Evolutionary conservation across 805 yeast genomes (phyloP).

Genomic region (Teunomyces barrocoloradensis): DNA sequence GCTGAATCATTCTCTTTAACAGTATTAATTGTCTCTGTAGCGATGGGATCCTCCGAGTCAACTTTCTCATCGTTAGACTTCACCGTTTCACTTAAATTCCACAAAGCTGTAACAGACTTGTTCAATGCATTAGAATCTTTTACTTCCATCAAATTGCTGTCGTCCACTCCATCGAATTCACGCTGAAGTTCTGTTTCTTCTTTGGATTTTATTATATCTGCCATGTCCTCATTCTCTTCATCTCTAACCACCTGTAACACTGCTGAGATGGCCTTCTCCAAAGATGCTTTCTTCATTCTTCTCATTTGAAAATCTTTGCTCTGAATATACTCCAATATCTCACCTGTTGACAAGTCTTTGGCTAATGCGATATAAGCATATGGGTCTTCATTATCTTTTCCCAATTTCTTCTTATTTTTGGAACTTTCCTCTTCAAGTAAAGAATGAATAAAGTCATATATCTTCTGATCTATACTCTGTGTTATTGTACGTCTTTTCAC

Average conservation of each 20-base stretch:
- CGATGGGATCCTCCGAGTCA: constrained; percentile 15
- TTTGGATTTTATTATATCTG: constrained; percentile 21
- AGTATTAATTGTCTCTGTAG: neutral
- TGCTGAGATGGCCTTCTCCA: constrained; percentile 64
- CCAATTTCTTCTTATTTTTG: constrained; percentile 46
- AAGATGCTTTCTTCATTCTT: constrained; percentile 61
- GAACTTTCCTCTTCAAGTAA: constrained; percentile 57
- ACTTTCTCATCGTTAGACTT: constrained; percentile 14
- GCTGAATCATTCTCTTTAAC: neutral
- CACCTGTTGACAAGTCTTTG: constrained; percentile 49
- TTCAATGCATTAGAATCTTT: constrained; percentile 68
- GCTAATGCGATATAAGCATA: constrained; percentile 56
- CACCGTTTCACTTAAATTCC: constrained; percentile 42
- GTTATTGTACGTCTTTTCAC: constrained; percentile 10
- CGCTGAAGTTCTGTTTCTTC: constrained; percentile 20
- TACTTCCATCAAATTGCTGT: constrained; percentile 58
- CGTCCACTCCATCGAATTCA: constrained; percentile 42
- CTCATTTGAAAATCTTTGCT: constrained; percentile 62
- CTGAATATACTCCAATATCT: constrained; percentile 59
- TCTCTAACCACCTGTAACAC: constrained; percentile 53
- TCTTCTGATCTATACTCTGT: constrained; percentile 49
- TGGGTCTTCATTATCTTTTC: constrained; percentile 37
- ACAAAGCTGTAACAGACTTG: constrained; percentile 67
- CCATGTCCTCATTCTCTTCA: constrained; percentile 58
- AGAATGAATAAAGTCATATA: constrained; percentile 53